These are phyloP conservation scores for Fusarium sp. DNA, from an alignment of 2,329 filamentous ascomycete genomes.

Conservation along the genomic window DNA sequence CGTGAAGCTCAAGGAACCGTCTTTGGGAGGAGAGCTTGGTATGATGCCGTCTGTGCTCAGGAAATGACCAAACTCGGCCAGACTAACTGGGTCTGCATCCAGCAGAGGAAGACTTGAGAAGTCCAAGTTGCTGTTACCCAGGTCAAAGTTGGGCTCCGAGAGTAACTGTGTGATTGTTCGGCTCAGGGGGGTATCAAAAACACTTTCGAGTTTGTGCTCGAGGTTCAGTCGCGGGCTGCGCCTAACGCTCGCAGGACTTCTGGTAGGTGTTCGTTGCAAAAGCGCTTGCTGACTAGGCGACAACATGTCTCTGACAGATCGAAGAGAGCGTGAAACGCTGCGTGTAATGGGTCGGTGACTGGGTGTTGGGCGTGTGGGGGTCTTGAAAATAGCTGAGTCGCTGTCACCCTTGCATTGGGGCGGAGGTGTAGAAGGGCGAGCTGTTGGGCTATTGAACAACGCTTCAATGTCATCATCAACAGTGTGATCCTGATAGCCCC, in stretches of 20 bases:
- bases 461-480: slow-evolving; percentile 69
- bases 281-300: slow-evolving; percentile 61
- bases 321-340: slow-evolving; percentile 70
- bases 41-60: slow-evolving; percentile 63
- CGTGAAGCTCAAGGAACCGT: slow-evolving; percentile 48
- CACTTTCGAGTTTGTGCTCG: slow-evolving; percentile 54
- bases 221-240: slow-evolving; percentile 61
- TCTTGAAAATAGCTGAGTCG: slow-evolving; percentile 68
- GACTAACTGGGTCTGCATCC: slow-evolving; percentile 52
- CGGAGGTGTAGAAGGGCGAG: slow-evolving; percentile 66
- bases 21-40: slow-evolving; percentile 63
- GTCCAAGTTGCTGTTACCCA: slow-evolving; percentile 60
- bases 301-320: slow-evolving; percentile 59
- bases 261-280: slow-evolving; percentile 64
- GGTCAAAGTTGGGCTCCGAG: slow-evolving; percentile 65
- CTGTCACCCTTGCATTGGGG: slow-evolving; percentile 58
- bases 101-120: slow-evolving; percentile 57
- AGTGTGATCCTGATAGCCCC: slow-evolving; percentile 59
- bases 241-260: slow-evolving; percentile 55
- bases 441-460: slow-evolving; percentile 73
- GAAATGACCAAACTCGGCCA: slow-evolving; percentile 63
- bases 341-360: slow-evolving; percentile 72
- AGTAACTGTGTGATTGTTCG: slow-evolving; percentile 74
- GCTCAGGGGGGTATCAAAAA: slow-evolving; percentile 70
- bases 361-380: slow-evolving; percentile 72